Conservation (phyloP, 495 filamentous ascomycete species). For the Aspergillus ellipticus region DNA sequence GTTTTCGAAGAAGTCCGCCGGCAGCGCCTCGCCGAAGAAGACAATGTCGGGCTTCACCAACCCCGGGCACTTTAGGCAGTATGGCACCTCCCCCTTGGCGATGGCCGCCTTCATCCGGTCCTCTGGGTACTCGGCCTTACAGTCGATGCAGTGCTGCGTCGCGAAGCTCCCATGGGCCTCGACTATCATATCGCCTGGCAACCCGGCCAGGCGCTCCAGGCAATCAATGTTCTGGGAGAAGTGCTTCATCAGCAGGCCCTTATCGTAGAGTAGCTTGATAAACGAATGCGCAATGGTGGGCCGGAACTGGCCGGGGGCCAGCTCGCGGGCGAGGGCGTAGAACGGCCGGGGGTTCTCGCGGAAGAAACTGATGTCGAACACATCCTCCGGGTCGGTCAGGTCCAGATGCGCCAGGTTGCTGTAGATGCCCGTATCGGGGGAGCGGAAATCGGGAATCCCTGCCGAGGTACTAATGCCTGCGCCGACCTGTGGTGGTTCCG, state of each 20-base stretch:
- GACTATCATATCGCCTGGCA: constrained; percentile 75
- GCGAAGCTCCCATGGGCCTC: constrained; percentile 97
- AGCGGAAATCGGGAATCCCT: constrained; percentile 88
- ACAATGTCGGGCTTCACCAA: constrained; percentile 96
- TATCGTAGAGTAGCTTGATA: constrained; percentile 68
- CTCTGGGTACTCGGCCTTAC: constrained; percentile 65
- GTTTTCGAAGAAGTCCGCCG: constrained; percentile 62
- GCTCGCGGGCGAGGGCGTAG: constrained; percentile 83
- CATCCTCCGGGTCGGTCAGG: constrained; percentile 72
- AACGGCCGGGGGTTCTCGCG: constrained; percentile 79
- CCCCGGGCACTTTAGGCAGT: constrained; percentile 68
- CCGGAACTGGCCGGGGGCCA: constrained; percentile 87
- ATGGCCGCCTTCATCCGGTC: constrained; percentile 69
- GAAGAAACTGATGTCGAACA: constrained; percentile 87
- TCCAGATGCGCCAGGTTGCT: constrained; percentile 81
- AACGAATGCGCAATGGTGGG: constrained; percentile 84
- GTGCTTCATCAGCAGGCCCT: constrained; percentile 73
- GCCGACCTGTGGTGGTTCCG: constrained; percentile 35
- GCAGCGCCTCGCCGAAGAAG: constrained; percentile 90
- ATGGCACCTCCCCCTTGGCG: constrained; percentile 58
- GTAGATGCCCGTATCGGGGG: constrained; percentile 82
- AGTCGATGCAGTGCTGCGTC: constrained; percentile 84
- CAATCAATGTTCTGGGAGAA: constrained; percentile 99
- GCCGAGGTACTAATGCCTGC: constrained; percentile 69
- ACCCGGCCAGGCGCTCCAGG: constrained; percentile 82